Evolutionary conservation across 345 rosid genomes (phyloP).

Genomic region (Turnera subulata): DNA sequence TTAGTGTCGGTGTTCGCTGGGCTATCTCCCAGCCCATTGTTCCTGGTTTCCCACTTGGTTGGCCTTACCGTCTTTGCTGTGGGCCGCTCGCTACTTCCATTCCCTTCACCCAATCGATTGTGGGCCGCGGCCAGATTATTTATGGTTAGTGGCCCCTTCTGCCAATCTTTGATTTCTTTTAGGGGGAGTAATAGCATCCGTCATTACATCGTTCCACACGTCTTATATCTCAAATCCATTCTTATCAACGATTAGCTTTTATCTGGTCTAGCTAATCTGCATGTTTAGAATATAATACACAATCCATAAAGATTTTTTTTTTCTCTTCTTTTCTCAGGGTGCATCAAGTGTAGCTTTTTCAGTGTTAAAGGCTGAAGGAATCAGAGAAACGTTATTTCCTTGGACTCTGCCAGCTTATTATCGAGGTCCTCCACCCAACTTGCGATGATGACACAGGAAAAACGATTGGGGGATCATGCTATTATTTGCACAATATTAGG

Average conservation of each 20-base stretch:
- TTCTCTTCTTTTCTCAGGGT: neutral
- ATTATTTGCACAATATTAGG: too few relatives aligned
- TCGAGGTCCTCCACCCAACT: too few relatives aligned
- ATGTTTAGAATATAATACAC: too few relatives aligned
- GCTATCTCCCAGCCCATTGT: conserved; percentile 38
- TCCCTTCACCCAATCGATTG: conserved; percentile 42
- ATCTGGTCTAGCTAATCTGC: too few relatives aligned
- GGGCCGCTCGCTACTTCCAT: conserved; percentile 44
- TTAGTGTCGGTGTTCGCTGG: conserved; percentile 44
- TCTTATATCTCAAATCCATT: neutral
- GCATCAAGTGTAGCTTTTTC: neutral
- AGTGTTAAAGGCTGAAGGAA: neutral
- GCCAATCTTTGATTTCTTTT: too few relatives aligned
- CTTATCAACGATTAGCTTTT: neutral
- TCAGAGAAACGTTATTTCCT: too few relatives aligned
- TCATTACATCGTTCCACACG: neutral
- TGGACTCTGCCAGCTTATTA: too few relatives aligned
- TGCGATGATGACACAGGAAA: too few relatives aligned
- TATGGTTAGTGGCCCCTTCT: conserved; percentile 31
- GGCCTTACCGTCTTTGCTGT: conserved; percentile 43
- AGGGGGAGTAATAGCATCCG: too few relatives aligned
- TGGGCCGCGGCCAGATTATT: conserved; percentile 48
- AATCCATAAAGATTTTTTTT: too few relatives aligned
- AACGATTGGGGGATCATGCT: too few relatives aligned
- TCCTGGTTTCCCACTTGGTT: conserved; percentile 42